These are phyloP conservation scores for Fusarium secorum DNA, from an alignment of 2,329 filamentous ascomycete genomes.

Conservation along the genomic window DNA sequence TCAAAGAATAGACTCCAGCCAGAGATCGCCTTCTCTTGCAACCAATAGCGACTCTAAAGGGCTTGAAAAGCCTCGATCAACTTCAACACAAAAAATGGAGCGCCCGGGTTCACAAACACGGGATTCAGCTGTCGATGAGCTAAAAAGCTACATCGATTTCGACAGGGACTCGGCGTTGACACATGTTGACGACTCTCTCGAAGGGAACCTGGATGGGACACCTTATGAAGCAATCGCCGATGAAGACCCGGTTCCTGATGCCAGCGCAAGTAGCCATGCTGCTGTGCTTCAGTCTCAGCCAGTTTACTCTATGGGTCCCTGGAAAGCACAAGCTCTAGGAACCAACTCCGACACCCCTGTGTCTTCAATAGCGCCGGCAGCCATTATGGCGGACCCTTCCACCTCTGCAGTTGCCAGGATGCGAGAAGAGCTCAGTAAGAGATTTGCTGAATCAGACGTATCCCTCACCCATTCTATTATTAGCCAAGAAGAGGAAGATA, in stretches of 20 bases:
- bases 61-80: background rate
- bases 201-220: conserved; percentile 1
- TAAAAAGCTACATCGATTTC: conserved; percentile 38
- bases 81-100: conserved; percentile 26
- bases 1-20: background rate
- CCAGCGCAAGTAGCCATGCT: background rate
- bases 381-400: conserved; percentile 37
- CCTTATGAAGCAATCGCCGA: conserved; percentile 4
- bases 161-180: conserved; percentile 21
- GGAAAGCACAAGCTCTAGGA: conserved; percentile 38
- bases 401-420: conserved; percentile 34
- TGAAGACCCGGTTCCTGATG: background rate
- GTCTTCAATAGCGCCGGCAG: conserved; percentile 41
- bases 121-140: conserved; percentile 36
- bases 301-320: conserved; percentile 32
- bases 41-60: background rate
- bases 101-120: conserved; percentile 13
- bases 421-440: conserved; percentile 28
- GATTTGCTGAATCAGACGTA: conserved; percentile 28
- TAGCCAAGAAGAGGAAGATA: conserved; percentile 26
- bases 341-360: conserved; percentile 30
- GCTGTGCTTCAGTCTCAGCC: conserved; percentile 31
- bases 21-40: background rate
- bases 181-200: conserved; percentile 13
- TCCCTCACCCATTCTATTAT: conserved; percentile 34